A percentile compares a stretch with the other conserved stretches of the same genome.
phyloP scores from a whole-genome alignment of 306 rosid species.

The Dalbergia cultrata region DNA sequence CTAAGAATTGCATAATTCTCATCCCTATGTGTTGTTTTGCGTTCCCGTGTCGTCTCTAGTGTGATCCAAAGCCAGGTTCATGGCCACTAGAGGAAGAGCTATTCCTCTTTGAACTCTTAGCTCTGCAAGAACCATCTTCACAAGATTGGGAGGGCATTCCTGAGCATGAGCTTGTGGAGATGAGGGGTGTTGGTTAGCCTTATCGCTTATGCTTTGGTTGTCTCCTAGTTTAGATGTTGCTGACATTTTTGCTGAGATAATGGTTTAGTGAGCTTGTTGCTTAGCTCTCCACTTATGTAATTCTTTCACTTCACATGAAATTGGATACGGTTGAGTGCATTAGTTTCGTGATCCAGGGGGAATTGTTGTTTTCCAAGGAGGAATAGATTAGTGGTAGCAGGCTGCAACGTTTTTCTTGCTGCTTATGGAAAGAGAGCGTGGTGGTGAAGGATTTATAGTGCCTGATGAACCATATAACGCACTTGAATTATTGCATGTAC shows the following conservation, averaged over 20 bases:
- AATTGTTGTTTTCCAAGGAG: conserved; percentile 14
- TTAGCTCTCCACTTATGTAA: neutral
- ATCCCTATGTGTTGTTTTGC: too few relatives aligned
- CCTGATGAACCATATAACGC: conserved; percentile 38
- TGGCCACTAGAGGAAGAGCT: conserved; percentile 67
- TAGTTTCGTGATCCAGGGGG: conserved; percentile 52
- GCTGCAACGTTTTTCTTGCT: conserved; percentile 24
- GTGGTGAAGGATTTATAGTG: conserved; percentile 46
- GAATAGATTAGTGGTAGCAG: conserved; percentile 18
- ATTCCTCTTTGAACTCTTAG: conserved; percentile 58
- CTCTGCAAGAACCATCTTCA: conserved; percentile 55
- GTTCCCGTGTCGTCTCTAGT: too few relatives aligned
- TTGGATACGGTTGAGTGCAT: conserved; percentile 49
- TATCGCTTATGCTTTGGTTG: conserved; percentile 26
- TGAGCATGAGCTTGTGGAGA: conserved; percentile 18
- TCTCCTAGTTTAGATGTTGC: conserved; percentile 45
- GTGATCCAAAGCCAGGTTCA: conserved; percentile 73
- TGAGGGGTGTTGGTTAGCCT: conserved; percentile 24
- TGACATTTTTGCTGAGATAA: conserved; percentile 52
- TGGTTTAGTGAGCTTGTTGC: conserved; percentile 35
- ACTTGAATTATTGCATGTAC: neutral
- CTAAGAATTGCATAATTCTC: too few relatives aligned
- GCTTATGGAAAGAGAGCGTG: conserved; percentile 37
- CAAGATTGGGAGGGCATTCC: conserved; percentile 45
- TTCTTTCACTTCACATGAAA: conserved; percentile 24